Percentiles rank a stretch among this genome's conserved stretches.
Evolutionary conservation across 2,329 filamentous ascomycete genomes (phyloP).

Genomic region (Thyridium curvatum): DNA sequence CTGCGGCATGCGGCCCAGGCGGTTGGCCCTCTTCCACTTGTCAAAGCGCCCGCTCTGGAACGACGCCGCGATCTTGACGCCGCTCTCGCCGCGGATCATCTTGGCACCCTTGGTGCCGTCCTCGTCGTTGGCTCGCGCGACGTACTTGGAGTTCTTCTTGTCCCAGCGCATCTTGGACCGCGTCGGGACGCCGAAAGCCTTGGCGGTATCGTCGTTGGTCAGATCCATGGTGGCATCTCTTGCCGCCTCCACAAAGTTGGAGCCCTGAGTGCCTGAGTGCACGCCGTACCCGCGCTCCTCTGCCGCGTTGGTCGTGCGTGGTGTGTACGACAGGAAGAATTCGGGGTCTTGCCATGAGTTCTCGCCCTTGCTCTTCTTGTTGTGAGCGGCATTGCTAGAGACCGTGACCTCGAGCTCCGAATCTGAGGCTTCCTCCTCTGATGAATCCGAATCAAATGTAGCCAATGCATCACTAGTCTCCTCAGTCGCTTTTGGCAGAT

Average conservation of each 20-base stretch:
- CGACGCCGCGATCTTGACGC: conserved; percentile 89
- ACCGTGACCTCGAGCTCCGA: conserved; percentile 65
- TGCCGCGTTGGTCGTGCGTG: conserved; percentile 69
- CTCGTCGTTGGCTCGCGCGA: conserved; percentile 84
- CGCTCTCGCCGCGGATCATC: conserved; percentile 83
- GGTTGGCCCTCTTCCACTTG: conserved; percentile 82
- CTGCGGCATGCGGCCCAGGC: conserved; percentile 68
- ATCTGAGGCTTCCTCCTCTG: conserved; percentile 51
- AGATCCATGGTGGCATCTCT: conserved; percentile 87
- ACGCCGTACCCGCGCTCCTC: conserved; percentile 94
- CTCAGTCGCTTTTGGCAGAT: conserved; percentile 23
- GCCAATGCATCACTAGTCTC: conserved; percentile 23
- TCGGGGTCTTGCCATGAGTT: conserved; percentile 76
- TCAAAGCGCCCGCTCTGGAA: conserved; percentile 95
- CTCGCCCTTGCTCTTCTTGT: conserved; percentile 35
- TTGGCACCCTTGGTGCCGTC: conserved; percentile 69
- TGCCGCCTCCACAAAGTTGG: conserved; percentile 84
- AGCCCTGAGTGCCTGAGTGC: conserved; percentile 68
- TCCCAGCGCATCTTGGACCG: conserved; percentile 87
- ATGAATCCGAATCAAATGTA: background rate
- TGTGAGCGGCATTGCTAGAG: conserved; percentile 48
- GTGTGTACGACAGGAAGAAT: conserved; percentile 94
- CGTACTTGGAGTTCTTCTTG: conserved; percentile 94
- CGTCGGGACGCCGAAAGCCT: conserved; percentile 71
- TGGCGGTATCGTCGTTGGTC: conserved; percentile 76